Base-by-base conservation (phyloP, 306 rosid genomes). In the Dryas drummondii region DNA sequence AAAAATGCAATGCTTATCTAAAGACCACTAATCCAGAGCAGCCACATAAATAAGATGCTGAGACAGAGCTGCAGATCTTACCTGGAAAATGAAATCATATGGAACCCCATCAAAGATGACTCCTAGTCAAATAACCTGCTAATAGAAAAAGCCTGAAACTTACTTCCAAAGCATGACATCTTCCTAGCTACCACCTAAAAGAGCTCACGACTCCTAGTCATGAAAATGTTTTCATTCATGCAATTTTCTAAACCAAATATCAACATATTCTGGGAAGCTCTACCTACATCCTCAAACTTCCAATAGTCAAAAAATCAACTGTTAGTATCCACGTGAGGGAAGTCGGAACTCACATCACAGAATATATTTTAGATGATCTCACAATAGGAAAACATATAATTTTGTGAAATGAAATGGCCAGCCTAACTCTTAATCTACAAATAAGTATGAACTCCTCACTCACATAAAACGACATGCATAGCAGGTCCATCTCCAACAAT, bases 141-240 rank as follows among this genome's bases (percentile, higher is more conserved):
- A 13, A 32, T 17, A 74, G 66, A 68, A 71, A 32, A 76, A 71
- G 70, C 66, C 54, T 52, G 61, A 61, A 83, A 66, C 81, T 78
- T 80, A 49, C 59, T 69, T 82, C 70, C 65, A 70, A 76, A 73
- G 83, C 66, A 47, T 56, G 62, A 64, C 47, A 64, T 75, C 77
- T 77, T 78, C 82, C 82, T 66, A 66, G 45, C 4, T 13, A 66
- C 54, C 40, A 71, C 71, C 76, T 61, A 48, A 53, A 55, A 6
- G 17, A 9, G n/a, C 32, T 71, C 64, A 41, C 4, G 1, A n/a
- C 19, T 55, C 65, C 75, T 17, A 71, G 7, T 32, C 32, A 37
- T 51, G 42, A 27, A 49, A 10, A 66, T 54, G 12, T n/a, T 49
- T 74, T 60, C 69, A 58, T 45, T 40, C 60, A 42, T 15, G 49